Evolutionary conservation across 176 grass and related monocot genomes (phyloP), one percentile per base, ranked within the genome.

Genomic region (Aegilops speltoides): DNA sequence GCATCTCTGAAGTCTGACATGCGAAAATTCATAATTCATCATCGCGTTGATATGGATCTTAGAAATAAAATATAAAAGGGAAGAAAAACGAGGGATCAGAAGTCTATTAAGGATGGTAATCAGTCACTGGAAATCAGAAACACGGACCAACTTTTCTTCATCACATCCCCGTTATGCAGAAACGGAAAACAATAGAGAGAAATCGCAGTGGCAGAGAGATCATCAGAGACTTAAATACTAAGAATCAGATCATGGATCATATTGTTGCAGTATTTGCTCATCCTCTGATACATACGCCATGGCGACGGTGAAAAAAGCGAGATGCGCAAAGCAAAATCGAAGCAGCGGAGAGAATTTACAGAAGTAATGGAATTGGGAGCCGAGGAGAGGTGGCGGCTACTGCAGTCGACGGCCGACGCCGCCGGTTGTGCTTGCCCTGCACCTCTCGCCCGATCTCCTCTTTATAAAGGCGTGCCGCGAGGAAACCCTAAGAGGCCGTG

Each of bases 151-250:
- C 63, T 83, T 73, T 76, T 88, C 79, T 76, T 91, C 89, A 91
- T 94, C 93, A 92, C 13, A 28, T 87, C 87, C 93, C 32, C 12
- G 8, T 24, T 22, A 0, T 22, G 1, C 0, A 26, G 3, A 60
- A 63, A 61, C 4, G 0, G 26, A 57, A 43, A n/a, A 2, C 3
- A 15, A 2, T 37, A 8, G 1, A 19, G 19, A 59, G 0, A 59
- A 59, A 22, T 22, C 54, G 19, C 19, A 22, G 3, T 22, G 54
- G 54, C 54, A 59, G 7, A 22, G 54, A 25, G 16, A 16, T 78
- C 87, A 91, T 94, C 93, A 91, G 87, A 94, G 87, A 91, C 87
- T 94, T 89, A 91, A 88, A 91, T 93, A 94, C 89, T 76, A 70
- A 80, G 72, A 94, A 94, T 91, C 93, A 94, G 19, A 64, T 86